Evolutionary conservation across 768 basidiomycete species (phyloP).

Genomic region (Leccinum uliginosum): DNA sequence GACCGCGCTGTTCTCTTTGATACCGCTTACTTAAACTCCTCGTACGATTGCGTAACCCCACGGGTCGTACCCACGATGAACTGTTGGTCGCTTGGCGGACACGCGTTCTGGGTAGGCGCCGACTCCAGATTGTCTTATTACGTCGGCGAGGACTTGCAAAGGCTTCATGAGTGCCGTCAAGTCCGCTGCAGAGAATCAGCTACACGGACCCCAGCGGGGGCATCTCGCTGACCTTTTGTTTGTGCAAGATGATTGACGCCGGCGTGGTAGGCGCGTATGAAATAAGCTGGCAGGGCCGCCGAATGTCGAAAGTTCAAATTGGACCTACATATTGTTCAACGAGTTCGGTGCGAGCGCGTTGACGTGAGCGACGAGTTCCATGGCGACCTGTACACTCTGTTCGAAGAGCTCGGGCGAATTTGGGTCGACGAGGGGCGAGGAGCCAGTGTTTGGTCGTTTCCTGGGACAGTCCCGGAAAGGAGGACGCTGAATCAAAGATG

Average conservation of each 20-base stretch:
- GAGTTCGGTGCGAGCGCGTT: slow-evolving; percentile 40
- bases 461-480: slow-evolving; percentile 25
- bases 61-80: slow-evolving; percentile 40
- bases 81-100: slow-evolving; percentile 47
- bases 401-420: slow-evolving; percentile 63
- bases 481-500: slow-evolving; percentile 3
- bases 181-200: slow-evolving; percentile 29
- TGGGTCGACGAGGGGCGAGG: slow-evolving; percentile 36
- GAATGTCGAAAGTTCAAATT: no score
- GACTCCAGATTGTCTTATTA: slow-evolving; percentile 31
- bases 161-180: no score
- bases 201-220: neutral
- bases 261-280: slow-evolving; percentile 44
- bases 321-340: slow-evolving; percentile 37
- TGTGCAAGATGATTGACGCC: slow-evolving; percentile 47
- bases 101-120: slow-evolving; percentile 50
- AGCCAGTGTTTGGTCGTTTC: slow-evolving; percentile 12
- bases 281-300: no score
- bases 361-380: slow-evolving; percentile 47
- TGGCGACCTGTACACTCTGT: slow-evolving; percentile 46
- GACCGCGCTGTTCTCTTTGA: slow-evolving; percentile 24
- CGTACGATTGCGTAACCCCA: slow-evolving; percentile 44
- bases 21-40: slow-evolving; percentile 46
- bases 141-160: no score
- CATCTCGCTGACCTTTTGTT: slow-evolving; percentile 43